Evolutionary conservation across 352 stramenopile genomes (phyloP).

Genomic region (Thraustochytrium striatum): DNA sequence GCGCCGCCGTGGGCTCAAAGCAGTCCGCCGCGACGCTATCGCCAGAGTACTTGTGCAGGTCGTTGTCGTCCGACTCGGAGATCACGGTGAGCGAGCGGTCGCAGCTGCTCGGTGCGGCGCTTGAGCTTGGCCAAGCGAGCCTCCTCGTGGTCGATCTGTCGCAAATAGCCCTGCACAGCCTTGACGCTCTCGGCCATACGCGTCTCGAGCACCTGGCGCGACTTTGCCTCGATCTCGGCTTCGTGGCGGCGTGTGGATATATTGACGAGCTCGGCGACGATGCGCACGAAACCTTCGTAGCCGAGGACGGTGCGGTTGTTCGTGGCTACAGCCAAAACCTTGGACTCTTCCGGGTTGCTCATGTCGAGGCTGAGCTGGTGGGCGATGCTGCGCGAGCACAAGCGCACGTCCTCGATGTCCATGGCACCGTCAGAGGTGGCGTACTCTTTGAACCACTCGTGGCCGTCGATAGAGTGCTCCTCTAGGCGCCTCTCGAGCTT

Average conservation of each 20-base stretch:
- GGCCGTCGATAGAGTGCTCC: slow-evolving; percentile 6
- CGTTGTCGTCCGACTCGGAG: not conserved
- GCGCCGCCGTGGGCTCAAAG: not conserved
- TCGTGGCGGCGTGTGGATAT: not conserved
- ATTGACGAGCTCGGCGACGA: slow-evolving; percentile 6
- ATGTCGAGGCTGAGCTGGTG: not conserved
- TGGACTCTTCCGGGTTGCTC: not conserved
- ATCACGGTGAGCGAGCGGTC: not conserved
- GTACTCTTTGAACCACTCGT: slow-evolving; percentile 1
- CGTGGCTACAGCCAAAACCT: not conserved
- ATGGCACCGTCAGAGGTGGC: not conserved
- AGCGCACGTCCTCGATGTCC: not conserved
- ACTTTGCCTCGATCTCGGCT: not conserved
- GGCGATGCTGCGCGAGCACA: not conserved
- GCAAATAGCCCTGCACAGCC: slow-evolving; percentile 5
- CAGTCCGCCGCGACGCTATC: not conserved
- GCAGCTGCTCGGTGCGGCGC: not conserved
- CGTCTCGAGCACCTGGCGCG: not conserved
- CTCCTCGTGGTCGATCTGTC: not conserved
- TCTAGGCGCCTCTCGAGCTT: slow-evolving; percentile 28
- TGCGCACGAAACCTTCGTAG: slow-evolving; percentile 16
- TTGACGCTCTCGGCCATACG: not conserved
- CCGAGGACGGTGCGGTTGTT: not conserved
- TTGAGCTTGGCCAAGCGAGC: not conserved
- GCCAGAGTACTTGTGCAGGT: not conserved